Conservation (phyloP, 345 rosid species). For the Euclidium syriacum region DNA sequence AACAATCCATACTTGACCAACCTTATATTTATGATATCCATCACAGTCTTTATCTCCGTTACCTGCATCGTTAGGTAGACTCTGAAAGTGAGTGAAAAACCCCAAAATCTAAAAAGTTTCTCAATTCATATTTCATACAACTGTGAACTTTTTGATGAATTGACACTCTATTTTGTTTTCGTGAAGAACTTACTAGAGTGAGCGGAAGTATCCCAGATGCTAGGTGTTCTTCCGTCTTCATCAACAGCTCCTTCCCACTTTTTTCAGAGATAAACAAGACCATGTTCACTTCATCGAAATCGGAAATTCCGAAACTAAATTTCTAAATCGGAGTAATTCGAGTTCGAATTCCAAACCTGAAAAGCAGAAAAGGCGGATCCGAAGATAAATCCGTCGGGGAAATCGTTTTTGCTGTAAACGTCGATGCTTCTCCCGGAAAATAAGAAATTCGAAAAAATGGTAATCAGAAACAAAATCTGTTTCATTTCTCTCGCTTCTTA, state of each 20-base stretch:
- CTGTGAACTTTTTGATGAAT: no score
- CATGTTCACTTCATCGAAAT: no score
- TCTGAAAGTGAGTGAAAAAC: no score
- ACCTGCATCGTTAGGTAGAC: no score
- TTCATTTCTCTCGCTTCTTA: not conserved
- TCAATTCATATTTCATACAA: no score
- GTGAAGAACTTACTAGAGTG: slow-evolving; percentile 38
- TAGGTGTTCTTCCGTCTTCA: slow-evolving; percentile 49
- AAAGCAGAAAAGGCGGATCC: slow-evolving; percentile 54
- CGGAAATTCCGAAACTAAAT: not conserved
- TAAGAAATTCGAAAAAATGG: not conserved
- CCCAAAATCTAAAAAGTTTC: no score
- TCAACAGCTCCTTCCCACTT: slow-evolving; percentile 55
- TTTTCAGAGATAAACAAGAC: no score
- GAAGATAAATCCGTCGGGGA: slow-evolving; percentile 48
- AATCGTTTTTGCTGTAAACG: slow-evolving; percentile 34
- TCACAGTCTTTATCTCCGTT: slow-evolving; percentile 47
- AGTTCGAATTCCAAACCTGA: no score
- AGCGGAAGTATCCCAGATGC: slow-evolving; percentile 50
- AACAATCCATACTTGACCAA: no score
- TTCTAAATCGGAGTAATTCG: no score
- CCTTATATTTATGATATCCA: slow-evolving; percentile 56
- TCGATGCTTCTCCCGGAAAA: not conserved
- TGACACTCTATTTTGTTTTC: no score
- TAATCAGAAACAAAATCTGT: not conserved